Evolutionary conservation across 1,284 basidiomycete genomes (phyloP).

Genomic region (Apiotrichum siamense): DNA sequence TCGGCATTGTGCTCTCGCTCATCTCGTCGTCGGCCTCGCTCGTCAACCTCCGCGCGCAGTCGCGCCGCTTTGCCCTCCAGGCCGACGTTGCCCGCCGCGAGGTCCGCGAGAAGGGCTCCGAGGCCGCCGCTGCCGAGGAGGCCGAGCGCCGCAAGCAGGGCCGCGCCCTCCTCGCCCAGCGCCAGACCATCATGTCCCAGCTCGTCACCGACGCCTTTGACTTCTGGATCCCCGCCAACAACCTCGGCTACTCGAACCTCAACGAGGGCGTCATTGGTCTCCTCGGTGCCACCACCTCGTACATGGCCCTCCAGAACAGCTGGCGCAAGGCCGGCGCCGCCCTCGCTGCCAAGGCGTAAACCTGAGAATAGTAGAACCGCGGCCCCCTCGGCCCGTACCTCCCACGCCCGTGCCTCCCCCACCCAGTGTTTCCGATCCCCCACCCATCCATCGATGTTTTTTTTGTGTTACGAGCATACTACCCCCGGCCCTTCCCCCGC

Average conservation of each 20-base stretch:
- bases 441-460: not conserved
- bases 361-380: not conserved
- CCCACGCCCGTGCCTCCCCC: too few species aligned
- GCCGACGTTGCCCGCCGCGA: slow-evolving; percentile 31
- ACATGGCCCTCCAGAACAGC: slow-evolving; percentile 49
- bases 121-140: slow-evolving; percentile 28
- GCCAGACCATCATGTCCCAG: slow-evolving; percentile 43
- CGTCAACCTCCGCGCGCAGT: slow-evolving; percentile 44
- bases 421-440: too few species aligned
- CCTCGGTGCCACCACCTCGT: slow-evolving; percentile 53
- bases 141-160: slow-evolving; percentile 42
- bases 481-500: not conserved
- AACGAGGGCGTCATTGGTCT: slow-evolving; percentile 82
- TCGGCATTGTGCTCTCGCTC: slow-evolving; percentile 75
- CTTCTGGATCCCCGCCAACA: slow-evolving; percentile 81
- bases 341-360: slow-evolving; percentile 1
- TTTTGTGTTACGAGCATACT: not conserved
- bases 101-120: slow-evolving; percentile 24
- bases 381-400: too few species aligned
- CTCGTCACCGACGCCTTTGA: slow-evolving; percentile 45
- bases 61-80: slow-evolving; percentile 36
- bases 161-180: slow-evolving; percentile 43
- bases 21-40: slow-evolving; percentile 51
- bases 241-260: slow-evolving; percentile 67
- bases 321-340: slow-evolving; percentile 42